Evolutionary conservation across 169 alveolate genomes (phyloP).

Genomic region (Eimeria falciformis): DNA sequence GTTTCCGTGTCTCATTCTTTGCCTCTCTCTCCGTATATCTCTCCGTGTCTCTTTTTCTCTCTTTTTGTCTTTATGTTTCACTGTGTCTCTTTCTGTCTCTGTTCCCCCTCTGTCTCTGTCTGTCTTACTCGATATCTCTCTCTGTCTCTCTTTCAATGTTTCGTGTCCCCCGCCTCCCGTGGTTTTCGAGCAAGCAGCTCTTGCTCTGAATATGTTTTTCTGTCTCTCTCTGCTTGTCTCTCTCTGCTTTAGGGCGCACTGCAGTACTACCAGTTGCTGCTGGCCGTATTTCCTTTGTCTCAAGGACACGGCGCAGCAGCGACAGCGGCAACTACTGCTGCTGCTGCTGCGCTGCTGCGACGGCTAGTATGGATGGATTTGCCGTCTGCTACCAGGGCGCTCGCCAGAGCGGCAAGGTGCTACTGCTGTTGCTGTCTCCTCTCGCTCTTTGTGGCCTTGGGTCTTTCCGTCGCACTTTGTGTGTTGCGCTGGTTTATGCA

Average conservation of each 20-base stretch:
- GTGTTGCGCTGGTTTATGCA: too few species aligned
- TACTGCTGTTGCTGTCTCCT: background rate
- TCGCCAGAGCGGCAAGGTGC: constrained; percentile 33
- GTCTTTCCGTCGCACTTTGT: background rate
- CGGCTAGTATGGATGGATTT: constrained; percentile 29
- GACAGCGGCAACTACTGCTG: constrained; percentile 21
- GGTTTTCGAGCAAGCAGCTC: too few species aligned
- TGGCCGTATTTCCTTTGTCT: constrained; percentile 30
- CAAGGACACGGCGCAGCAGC: background rate
- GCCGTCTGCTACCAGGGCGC: constrained; percentile 30
- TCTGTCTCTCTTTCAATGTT: too few species aligned
- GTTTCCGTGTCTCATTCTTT: too few species aligned
- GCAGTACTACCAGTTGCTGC: constrained; percentile 54
- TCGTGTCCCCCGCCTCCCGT: too few species aligned
- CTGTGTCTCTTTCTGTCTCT: background rate
- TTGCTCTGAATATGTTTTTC: too few species aligned
- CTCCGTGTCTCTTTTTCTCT: background rate
- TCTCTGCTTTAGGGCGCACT: constrained; percentile 8
- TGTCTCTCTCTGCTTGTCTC: too few species aligned
- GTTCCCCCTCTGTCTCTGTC: background rate
- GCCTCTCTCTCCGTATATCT: background rate
- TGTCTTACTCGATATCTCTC: too few species aligned
- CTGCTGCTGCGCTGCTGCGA: constrained; percentile 48
- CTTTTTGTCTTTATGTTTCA: too few species aligned
- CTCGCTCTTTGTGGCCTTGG: background rate